phyloP scores from a whole-genome alignment of 345 rosid species.

The Boechera divaricarpa region DNA sequence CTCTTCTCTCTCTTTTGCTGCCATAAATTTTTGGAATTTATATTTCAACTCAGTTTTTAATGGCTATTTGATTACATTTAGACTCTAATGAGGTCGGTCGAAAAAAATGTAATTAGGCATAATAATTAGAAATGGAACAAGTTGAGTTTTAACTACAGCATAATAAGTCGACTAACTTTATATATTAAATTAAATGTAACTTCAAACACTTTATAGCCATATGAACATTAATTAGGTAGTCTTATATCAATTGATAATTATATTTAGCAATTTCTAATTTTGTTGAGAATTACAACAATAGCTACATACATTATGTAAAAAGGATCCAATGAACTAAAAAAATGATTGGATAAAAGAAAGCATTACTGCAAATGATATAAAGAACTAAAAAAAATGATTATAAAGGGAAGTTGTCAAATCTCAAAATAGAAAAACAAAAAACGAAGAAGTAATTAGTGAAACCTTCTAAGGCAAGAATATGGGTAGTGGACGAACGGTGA shows the following conservation, averaged over 20 bases:
- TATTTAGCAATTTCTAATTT: neutral
- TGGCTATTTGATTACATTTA: slow-evolving; percentile 14
- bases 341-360: neutral
- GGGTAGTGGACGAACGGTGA: slow-evolving; percentile 32
- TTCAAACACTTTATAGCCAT: neutral
- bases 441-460: slow-evolving; percentile 46
- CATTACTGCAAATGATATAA: neutral
- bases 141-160: neutral
- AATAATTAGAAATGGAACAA: neutral
- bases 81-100: slow-evolving; percentile 16
- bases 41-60: slow-evolving; percentile 24
- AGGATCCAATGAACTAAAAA: slow-evolving; percentile 6
- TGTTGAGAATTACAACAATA: neutral
- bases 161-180: no score
- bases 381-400: neutral
- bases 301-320: neutral
- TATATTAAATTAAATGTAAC: neutral
- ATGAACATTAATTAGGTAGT: neutral
- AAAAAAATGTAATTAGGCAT: neutral
- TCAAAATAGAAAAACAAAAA: neutral
- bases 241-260: neutral
- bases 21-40: neutral
- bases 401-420: slow-evolving; percentile 26
- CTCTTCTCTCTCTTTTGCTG: neutral
- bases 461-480: slow-evolving; percentile 50